Evolutionary conservation across 2,329 filamentous ascomycete genomes (phyloP), one percentile per base, ranked within the genome.

Genomic region (Trichoderma lentiforme): DNA sequence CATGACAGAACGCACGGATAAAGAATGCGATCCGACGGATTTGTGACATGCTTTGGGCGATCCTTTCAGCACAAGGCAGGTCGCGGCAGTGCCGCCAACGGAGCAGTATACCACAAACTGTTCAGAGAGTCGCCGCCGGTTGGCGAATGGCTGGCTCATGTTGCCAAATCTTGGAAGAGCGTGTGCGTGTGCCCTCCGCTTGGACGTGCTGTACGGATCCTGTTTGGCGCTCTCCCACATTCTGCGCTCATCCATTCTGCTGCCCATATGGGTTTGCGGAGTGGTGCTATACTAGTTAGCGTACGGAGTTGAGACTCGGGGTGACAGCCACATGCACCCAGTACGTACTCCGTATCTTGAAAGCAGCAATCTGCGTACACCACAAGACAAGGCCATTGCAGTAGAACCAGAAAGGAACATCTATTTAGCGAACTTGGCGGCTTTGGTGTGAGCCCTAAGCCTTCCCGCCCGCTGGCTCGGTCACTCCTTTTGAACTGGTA

Each of bases 391-490:
- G 57, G 32, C 56, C 36, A 43, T 43, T 43, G 39, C 39, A 18
- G 14, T 47, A 47, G 21, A 36, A 21, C 14, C n/a, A 26, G 30
- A 26, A 24, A 18, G 39, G 26, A 70, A 36, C 57, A 32, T 60
- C 26, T 36, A 24, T 62, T 58, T 51, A 61, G 66, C 39, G 56
- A 61, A 15, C 30, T 12, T 62, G 63, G 58, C 26, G 47, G 39
- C 26, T 47, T 62, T 68, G 24, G 71, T 67, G 58, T 57, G 65
- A 56, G 47, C 64, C 53, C 53, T 53, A 71, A 70, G 24, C 39
- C 66, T 72, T 70, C 71, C 71, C 71, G 71, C 65, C 67, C 67
- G 60, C 57, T 24, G 60, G 71, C 71, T 72, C 71, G 64, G 71
- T 72, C 70, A 63, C 64, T 64, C 64, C 56, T 57, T 72, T 69